phyloP scores from a whole-genome alignment of 441 rosid genomes.

The Pelargonium citronellum region DNA sequence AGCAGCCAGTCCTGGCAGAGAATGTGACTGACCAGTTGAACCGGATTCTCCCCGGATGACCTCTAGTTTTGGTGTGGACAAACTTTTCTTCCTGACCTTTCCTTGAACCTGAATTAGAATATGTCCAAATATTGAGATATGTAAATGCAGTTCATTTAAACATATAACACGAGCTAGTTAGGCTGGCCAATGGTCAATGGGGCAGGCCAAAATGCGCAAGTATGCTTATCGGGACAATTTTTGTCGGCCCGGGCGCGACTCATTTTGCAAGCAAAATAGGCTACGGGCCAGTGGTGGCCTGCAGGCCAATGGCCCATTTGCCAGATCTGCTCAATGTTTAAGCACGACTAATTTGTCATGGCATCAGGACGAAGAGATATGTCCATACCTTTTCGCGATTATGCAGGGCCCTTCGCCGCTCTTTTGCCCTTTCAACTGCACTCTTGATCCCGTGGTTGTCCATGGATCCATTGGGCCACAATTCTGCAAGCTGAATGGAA shows the following conservation, averaged over 20 bases:
- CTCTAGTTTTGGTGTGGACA: slow-evolving; percentile 13
- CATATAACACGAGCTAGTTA: not conserved
- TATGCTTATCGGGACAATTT: no score
- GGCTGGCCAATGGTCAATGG: no score
- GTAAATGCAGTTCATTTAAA: not conserved
- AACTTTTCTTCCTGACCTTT: slow-evolving; percentile 22
- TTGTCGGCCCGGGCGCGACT: no score
- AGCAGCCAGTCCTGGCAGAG: slow-evolving; percentile 15
- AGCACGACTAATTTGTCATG: not conserved
- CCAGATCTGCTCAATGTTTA: not conserved
- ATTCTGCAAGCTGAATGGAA: slow-evolving; percentile 32
- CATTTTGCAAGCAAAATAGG: no score
- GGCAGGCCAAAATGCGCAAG: no score
- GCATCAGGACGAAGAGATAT: not conserved
- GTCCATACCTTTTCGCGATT: slow-evolving; percentile 23
- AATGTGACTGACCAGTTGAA: slow-evolving; percentile 18
- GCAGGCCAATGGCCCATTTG: no score
- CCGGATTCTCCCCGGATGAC: slow-evolving; percentile 20
- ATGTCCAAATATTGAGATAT: slow-evolving; percentile 8
- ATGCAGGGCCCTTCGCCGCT: slow-evolving; percentile 26
- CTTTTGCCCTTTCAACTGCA: slow-evolving; percentile 34
- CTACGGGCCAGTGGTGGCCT: no score
- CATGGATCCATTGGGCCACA: slow-evolving; percentile 40
- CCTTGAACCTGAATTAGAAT: slow-evolving; percentile 23
- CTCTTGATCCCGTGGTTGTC: slow-evolving; percentile 32